Evolutionary conservation across 139 green algal species (phyloP), one percentile per base, ranked within the genome.

Genomic region (Bryopsis sp.): DNA sequence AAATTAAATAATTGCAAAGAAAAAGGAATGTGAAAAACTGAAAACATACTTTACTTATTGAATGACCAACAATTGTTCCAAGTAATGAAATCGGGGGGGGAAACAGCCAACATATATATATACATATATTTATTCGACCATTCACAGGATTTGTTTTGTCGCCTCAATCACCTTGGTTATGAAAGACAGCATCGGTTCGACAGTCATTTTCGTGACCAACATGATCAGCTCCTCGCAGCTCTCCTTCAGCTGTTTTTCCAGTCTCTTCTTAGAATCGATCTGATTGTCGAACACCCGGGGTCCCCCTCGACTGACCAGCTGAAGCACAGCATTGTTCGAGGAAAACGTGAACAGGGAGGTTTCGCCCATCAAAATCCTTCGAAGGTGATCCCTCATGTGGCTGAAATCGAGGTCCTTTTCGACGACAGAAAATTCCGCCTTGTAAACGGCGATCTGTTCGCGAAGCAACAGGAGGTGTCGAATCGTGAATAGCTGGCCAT

Each of bases 211-310:
- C 36, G 92, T 99, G 24, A 88, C 70, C 2, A 80, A 80, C 90
- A 98, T 95, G 84, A 98, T 98, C 77, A 93, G 90, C 6, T 78
- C 71, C 82, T 98, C 93, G 73, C 93, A 97, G 38, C 73, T 80
- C 7, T 71, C 64, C 83, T 96, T 97, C 39, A 98, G 79, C 68
- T 80, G 73, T 79, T 93, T 91, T 79, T 98, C 93, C 66, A 98
- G 79, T 69, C 97, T 89, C 78, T 94, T 93, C 75, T 94, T 93
- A 73, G 78, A 84, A 78, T 97, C 90, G 31, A 95, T 68, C 74
- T 87, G 80, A 22, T 57, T 48, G 75, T 92, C 84, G 3, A 72
- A 47, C 33, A 97, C 81, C 22, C 88, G 78, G 0, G 89, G 90
- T 1, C 74, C 85, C 15, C 81, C 81, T 26, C 73, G 69, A 61